These are phyloP conservation scores for Aspergillus japonicus DNA, from an alignment of 2,329 filamentous ascomycete genomes.

Conservation along the genomic window DNA sequence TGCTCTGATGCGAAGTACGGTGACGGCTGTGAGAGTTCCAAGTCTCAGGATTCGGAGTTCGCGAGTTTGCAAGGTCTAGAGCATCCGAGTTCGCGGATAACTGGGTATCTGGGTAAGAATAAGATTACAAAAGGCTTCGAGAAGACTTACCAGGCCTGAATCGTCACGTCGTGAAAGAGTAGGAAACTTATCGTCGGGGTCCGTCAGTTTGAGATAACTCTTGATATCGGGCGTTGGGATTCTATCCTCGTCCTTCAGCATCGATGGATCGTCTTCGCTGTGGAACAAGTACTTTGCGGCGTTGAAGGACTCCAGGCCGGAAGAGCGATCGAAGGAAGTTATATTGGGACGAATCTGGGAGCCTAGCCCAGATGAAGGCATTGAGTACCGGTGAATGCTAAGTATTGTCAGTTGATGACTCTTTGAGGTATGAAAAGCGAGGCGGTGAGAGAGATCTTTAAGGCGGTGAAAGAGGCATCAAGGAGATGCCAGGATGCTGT, in stretches of 20 bases:
- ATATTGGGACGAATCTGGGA: constrained; percentile 32
- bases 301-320: constrained; percentile 77
- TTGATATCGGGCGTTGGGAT: constrained; percentile 64
- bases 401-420: constrained; percentile 6
- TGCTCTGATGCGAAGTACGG: constrained; percentile 62
- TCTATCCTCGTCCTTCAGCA: constrained; percentile 47
- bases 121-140: background rate
- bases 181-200: constrained; percentile 81
- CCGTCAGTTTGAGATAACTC: constrained; percentile 68
- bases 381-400: constrained; percentile 86
- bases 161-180: constrained; percentile 57
- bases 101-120: constrained; percentile 54
- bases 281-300: constrained; percentile 84
- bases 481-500: background rate
- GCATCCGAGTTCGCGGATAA: constrained; percentile 78
- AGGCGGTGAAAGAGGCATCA: too few relatives aligned
- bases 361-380: constrained; percentile 66
- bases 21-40: constrained; percentile 68
- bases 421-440: background rate
- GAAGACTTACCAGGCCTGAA: constrained; percentile 52
- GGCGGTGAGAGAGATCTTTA: background rate
- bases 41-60: constrained; percentile 64
- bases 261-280: constrained; percentile 67
- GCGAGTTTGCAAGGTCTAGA: constrained; percentile 73
- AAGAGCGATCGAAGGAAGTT: constrained; percentile 28